phyloP scores from a whole-genome alignment of 208 protist genomes.

The Leishmania braziliensis region DNA sequence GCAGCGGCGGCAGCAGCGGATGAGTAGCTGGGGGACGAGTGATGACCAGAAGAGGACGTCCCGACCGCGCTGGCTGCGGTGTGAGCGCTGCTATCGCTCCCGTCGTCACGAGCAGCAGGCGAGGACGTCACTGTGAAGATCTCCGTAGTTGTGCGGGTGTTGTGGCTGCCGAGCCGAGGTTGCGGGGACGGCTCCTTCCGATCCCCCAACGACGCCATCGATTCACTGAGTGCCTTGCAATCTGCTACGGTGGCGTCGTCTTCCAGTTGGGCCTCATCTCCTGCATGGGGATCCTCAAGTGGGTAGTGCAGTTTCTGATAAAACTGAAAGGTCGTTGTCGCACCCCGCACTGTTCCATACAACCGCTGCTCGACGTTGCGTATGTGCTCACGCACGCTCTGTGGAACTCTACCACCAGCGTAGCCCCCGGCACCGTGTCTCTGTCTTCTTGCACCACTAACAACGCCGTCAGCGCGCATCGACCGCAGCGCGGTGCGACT shows the following conservation, averaged over 20 bases:
- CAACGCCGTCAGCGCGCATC: constrained; percentile 3
- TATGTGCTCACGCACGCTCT: constrained; percentile 36
- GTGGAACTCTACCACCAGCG: background rate
- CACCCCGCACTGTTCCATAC: constrained; percentile 52
- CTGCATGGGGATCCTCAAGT: constrained; percentile 37
- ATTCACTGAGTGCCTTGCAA: constrained; percentile 12
- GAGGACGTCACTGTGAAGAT: background rate
- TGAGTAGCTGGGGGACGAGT: background rate
- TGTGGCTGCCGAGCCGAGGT: constrained; percentile 34
- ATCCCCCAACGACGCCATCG: constrained; percentile 1
- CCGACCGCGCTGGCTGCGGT: background rate
- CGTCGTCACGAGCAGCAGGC: background rate
- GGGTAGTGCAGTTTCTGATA: constrained; percentile 77
- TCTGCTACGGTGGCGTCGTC: constrained; percentile 13
- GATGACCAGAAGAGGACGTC: background rate
- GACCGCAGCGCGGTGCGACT: constrained; percentile 9
- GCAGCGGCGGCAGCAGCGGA: background rate
- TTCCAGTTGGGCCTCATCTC: constrained; percentile 19
- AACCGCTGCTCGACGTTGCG: constrained; percentile 40
- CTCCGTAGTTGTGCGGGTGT: background rate
- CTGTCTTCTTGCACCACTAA: background rate
- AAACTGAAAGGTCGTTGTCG: constrained; percentile 55
- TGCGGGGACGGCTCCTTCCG: constrained; percentile 47
- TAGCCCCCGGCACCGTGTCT: background rate
- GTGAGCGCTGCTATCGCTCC: background rate